A percentile compares a stretch with the other conserved stretches of the same genome.
Evolutionary conservation across 2,329 filamentous ascomycete species (phyloP).

Genomic region (Cladophialophora chaetospira): DNA sequence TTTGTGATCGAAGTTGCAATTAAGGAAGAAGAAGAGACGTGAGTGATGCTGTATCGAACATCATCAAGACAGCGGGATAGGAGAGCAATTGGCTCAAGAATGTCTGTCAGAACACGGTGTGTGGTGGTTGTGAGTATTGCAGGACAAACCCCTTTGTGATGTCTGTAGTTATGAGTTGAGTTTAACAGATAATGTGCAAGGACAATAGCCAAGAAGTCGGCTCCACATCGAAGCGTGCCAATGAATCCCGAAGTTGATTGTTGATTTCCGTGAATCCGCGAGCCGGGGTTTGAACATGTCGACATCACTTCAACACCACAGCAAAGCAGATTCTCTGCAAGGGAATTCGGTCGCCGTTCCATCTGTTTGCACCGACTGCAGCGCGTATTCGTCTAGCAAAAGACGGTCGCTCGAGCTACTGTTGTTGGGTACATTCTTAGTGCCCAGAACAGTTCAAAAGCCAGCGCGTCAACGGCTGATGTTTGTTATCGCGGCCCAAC

Average conservation of each 20-base stretch:
- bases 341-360: neutral
- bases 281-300: neutral
- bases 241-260: constrained; percentile 2
- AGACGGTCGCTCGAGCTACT: too few relatives aligned
- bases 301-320: neutral
- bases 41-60: too few relatives aligned
- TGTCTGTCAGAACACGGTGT: neutral
- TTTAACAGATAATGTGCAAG: neutral
- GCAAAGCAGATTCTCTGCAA: neutral
- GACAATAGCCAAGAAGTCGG: constrained; percentile 1
- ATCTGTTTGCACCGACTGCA: too few relatives aligned
- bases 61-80: too few relatives aligned
- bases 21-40: constrained; percentile 16
- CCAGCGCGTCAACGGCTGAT: too few relatives aligned
- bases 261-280: constrained; percentile 14
- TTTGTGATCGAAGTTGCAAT: constrained; percentile 13
- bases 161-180: too few relatives aligned
- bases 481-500: constrained; percentile 4
- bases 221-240: neutral
- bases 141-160: too few relatives aligned
- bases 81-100: too few relatives aligned
- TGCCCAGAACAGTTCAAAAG: too few relatives aligned
- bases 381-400: too few relatives aligned
- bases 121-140: too few relatives aligned
- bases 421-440: too few relatives aligned